phyloP scores from a whole-genome alignment of 2,329 filamentous ascomycete species.

The Cordyceps javanica region DNA sequence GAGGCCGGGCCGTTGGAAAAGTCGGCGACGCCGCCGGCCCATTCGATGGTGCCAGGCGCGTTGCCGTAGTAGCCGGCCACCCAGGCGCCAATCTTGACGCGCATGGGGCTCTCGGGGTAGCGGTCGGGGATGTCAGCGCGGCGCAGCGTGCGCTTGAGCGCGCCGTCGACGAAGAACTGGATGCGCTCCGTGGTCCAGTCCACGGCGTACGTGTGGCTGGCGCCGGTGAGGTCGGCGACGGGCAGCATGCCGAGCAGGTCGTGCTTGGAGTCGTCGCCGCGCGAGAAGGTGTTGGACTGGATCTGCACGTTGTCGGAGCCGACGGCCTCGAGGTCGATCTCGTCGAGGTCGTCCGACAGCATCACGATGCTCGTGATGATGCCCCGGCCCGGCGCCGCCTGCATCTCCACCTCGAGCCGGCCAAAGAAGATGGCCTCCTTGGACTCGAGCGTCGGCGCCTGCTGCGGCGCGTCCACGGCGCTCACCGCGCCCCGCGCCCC shows the following conservation, averaged over 20 bases:
- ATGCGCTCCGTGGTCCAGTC: conserved; percentile 61
- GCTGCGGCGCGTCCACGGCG: conserved; percentile 53
- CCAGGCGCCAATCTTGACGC: conserved; percentile 65
- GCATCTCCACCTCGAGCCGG: conserved; percentile 61
- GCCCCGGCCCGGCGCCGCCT: conserved; percentile 64
- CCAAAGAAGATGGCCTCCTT: conserved; percentile 86
- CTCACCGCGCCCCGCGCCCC: conserved; percentile 26
- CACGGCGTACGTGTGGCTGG: conserved; percentile 59
- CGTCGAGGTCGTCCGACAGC: conserved; percentile 70
- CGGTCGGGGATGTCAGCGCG: conserved; percentile 50
- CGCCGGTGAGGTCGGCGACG: conserved; percentile 36
- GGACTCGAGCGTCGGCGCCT: conserved; percentile 57
- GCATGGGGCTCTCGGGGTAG: conserved; percentile 70
- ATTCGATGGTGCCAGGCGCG: conserved; percentile 62
- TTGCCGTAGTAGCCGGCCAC: conserved; percentile 53
- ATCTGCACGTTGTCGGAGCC: conserved; percentile 62
- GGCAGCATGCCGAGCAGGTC: conserved; percentile 54
- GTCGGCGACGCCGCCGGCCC: conserved; percentile 55
- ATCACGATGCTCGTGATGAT: conserved; percentile 73
- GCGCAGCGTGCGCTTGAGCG: conserved; percentile 53
- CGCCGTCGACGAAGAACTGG: conserved; percentile 60
- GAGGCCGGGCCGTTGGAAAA: conserved; percentile 37
- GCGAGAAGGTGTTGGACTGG: conserved; percentile 78
- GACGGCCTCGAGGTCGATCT: conserved; percentile 82
- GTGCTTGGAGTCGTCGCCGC: conserved; percentile 60